Percentiles rank a stretch among this genome's conserved stretches.
Conservation (phyloP, 306 rosid species). For the Cucurbita maxima region DNA sequence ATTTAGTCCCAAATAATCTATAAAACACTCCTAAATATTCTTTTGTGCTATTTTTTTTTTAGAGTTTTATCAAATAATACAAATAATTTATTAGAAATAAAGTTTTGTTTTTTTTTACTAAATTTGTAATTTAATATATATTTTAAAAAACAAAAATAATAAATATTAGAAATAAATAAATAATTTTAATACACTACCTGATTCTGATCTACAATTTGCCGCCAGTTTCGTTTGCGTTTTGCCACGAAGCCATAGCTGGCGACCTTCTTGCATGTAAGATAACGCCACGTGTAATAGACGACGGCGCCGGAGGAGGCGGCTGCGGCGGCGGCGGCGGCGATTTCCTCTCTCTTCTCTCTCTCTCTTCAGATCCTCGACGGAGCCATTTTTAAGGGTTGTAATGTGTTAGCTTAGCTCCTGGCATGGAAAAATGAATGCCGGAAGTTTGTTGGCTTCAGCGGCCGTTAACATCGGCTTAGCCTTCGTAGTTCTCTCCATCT, state of each 20-base stretch:
- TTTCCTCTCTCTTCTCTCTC: neutral
- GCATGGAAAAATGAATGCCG: conserved; percentile 32
- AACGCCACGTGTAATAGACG: conserved; percentile 4
- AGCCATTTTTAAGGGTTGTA: neutral
- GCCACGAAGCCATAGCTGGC: neutral
- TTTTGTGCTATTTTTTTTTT: too few relatives aligned
- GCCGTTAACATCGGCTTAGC: conserved; percentile 70
- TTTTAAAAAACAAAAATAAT: too few relatives aligned
- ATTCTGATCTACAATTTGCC: neutral
- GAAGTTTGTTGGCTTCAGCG: conserved; percentile 67
- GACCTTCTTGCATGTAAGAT: neutral
- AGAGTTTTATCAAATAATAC: too few relatives aligned
- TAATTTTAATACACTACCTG: neutral
- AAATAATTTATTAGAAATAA: too few relatives aligned
- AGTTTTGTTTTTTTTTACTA: too few relatives aligned
- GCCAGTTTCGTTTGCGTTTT: neutral
- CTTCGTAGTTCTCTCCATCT: conserved; percentile 46
- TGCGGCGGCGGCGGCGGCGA: too few relatives aligned
- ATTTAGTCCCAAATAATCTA: too few relatives aligned
- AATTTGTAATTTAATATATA: too few relatives aligned
- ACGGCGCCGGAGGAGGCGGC: neutral
- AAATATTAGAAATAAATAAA: too few relatives aligned
- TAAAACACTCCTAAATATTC: too few relatives aligned
- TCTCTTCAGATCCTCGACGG: neutral
- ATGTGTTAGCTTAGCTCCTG: neutral